phyloP scores from a whole-genome alignment of 768 basidiomycete species.

The Amanita polypyramis region DNA sequence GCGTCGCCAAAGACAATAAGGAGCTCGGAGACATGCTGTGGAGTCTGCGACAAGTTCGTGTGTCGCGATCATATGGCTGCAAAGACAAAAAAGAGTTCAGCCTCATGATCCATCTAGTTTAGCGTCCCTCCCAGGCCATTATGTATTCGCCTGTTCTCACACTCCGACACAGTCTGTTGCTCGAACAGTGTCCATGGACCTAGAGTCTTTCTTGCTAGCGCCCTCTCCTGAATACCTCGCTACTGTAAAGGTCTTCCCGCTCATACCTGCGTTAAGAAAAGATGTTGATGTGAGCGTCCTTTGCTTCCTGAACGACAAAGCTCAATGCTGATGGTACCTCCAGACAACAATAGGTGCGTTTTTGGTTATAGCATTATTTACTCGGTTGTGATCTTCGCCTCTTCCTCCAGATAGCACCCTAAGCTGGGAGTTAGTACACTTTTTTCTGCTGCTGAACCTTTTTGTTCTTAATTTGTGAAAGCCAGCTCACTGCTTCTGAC shows the following conservation, averaged over 20 bases:
- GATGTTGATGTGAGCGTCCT: slow-evolving; percentile 50
- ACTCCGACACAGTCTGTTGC: not conserved
- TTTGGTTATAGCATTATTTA: slow-evolving; percentile 8
- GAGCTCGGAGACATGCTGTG: not conserved
- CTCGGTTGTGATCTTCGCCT: slow-evolving; percentile 5
- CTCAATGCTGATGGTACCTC: slow-evolving; percentile 15
- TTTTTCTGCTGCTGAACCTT: slow-evolving; percentile 5
- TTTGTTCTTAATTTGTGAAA: slow-evolving; percentile 16
- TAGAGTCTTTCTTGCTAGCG: slow-evolving; percentile 30
- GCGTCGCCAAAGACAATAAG: slow-evolving; percentile 11
- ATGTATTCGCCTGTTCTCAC: slow-evolving; percentile 2
- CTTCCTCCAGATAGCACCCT: slow-evolving; percentile 50
- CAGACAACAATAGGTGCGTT: slow-evolving; percentile 34
- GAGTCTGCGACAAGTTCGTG: not conserved
- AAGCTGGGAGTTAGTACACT: slow-evolving; percentile 63
- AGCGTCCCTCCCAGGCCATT: not conserved
- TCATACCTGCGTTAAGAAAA: slow-evolving; percentile 61
- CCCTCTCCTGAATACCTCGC: slow-evolving; percentile 49
- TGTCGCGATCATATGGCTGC: slow-evolving; percentile 11
- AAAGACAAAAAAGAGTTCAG: slow-evolving; percentile 14
- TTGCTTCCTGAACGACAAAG: slow-evolving; percentile 1
- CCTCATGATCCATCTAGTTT: not conserved
- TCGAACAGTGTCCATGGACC: slow-evolving; percentile 24
- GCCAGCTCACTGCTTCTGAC: slow-evolving; percentile 77
- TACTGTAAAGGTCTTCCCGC: slow-evolving; percentile 68